These are phyloP conservation scores for Metarhizium humberi DNA, from an alignment of 2,329 filamentous ascomycete species.

Conservation along the genomic window DNA sequence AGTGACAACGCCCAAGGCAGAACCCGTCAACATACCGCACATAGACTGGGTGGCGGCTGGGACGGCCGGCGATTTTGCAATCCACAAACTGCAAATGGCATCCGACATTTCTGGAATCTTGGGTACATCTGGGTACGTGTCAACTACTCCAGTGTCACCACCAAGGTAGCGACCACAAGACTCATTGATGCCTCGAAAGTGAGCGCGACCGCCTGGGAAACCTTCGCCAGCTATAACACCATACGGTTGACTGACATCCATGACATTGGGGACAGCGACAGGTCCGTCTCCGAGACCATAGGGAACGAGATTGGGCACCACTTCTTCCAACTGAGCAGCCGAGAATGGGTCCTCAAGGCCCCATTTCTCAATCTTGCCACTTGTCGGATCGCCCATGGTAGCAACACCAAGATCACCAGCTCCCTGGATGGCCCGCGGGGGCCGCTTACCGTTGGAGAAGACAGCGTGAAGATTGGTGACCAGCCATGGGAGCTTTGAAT, in stretches of 20 bases:
- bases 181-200: conserved; percentile 67
- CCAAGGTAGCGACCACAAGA: conserved; percentile 67
- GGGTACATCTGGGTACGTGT: conserved; percentile 65
- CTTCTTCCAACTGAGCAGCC: conserved; percentile 69
- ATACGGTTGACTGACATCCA: conserved; percentile 82
- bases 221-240: conserved; percentile 82
- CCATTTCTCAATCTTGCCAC: conserved; percentile 71
- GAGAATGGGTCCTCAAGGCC: conserved; percentile 66
- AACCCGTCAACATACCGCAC: conserved; percentile 74
- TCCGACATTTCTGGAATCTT: conserved; percentile 61
- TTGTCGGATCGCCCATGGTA: conserved; percentile 72
- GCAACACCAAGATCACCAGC: conserved; percentile 67
- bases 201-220: conserved; percentile 70
- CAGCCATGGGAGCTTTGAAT: conserved; percentile 69
- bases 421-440: conserved; percentile 75
- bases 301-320: conserved; percentile 61
- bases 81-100: conserved; percentile 74
- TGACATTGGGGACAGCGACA: conserved; percentile 70
- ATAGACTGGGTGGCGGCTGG: conserved; percentile 65
- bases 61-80: conserved; percentile 71
- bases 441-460: conserved; percentile 63
- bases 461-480: conserved; percentile 73
- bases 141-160: conserved; percentile 48
- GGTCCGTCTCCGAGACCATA: conserved; percentile 75
- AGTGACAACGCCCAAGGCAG: conserved; percentile 73